Evolutionary conservation across 768 basidiomycete species (phyloP), one percentile per base, ranked within the genome.

Genomic region (Candolleomyces efflorescens): DNA sequence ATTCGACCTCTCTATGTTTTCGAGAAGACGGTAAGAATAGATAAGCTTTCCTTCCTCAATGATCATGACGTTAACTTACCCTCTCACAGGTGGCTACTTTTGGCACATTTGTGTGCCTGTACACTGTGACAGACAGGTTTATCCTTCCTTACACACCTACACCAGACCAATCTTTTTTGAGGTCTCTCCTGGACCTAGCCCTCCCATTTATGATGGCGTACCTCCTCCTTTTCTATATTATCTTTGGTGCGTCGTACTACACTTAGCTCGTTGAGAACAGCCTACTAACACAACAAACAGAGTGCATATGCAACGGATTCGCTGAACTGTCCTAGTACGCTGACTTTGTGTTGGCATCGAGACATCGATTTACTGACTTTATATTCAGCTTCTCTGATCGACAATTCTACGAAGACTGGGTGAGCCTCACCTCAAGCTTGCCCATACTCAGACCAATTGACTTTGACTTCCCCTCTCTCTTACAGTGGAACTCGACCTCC

Each of bases 341-440:
- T 3, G 10, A 1, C 20, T 37, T 37, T 24, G n/a, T 15, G 15
- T 49, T 17, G 17, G 11, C 43, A 17, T 24, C 5, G 20, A 17
- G 38, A 11, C 45, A 12, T 37, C 24, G 32, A 11, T 32, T 32
- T 32, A 5, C 20, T 12, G 48, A 62, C 23, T 51, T 43, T 17
- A 26, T 57, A 22, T 57, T 44, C 61, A 93, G 92, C 69, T 99
- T 99, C 67, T 92, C 93, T n/a, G 96, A 99, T 69, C 81, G 96
- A 47, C 89, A 93, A 63, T 99, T 98, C 71, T 99, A 98, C 68
- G 92, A 94, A 72, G 96, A 97, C 69, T 98, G 95, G 92, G 88
- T 89, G 70, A 24, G 75, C 67, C 36, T 26, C 20, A 2, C n/a
- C 46, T 39, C 37, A 60, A 54, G 32, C 22, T 49, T 17, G 49